Base-by-base conservation (phyloP, 2,329 filamentous ascomycete species). In the Penicillium verrucosum region DNA sequence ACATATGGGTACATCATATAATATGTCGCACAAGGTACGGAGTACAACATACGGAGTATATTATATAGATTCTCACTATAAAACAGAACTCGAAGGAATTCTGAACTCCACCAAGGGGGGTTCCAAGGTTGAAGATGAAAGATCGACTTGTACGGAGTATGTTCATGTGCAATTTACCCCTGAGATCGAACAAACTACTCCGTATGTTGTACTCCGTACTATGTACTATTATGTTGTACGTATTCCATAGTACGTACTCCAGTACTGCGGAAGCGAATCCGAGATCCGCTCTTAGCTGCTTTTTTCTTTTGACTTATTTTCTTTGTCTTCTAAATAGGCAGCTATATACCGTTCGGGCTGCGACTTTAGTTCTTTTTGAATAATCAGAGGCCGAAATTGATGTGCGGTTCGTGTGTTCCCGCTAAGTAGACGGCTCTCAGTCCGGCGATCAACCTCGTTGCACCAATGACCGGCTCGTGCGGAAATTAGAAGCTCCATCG, bases 401-500 rank as follows among this genome's bases (percentile, higher is more conserved):
- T 49, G 54, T 36, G 60, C 32, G 40, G 59, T 59, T 61, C 59
- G 37, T 51, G 48, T 56, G 54, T 56, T 60, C 47, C 62, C 62
- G 41, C 47, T 55, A 56, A 52, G 43, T 57, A 56, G 55, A 34
- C 40, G 61, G 37, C 38, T 60, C 57, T 60, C 59, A 54, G 46
- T 34, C 48, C 54, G 62, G 56, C 64, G 63, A 66, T 66, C 64
- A 51, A 51, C 48, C 23, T 57, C 57, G 30, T 60, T 54, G 56
- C 61, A 59, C 64, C 64, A 66, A 66, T 66, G 36, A 50, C 18
- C 12, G 36, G 41, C 36, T 40, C 30, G 10, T 6, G 16, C 47
- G 63, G 63, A 66, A 65, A 66, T 66, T 65, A 56, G 57, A 49
- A 47, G 46, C 58, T 60, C 64, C 64, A 63, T 61, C 45, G 27